Percentiles rank a stretch among this genome's conserved stretches.
phyloP scores from a whole-genome alignment of 2,329 filamentous ascomycete genomes.

The Aotearoamyces nothofagi region DNA sequence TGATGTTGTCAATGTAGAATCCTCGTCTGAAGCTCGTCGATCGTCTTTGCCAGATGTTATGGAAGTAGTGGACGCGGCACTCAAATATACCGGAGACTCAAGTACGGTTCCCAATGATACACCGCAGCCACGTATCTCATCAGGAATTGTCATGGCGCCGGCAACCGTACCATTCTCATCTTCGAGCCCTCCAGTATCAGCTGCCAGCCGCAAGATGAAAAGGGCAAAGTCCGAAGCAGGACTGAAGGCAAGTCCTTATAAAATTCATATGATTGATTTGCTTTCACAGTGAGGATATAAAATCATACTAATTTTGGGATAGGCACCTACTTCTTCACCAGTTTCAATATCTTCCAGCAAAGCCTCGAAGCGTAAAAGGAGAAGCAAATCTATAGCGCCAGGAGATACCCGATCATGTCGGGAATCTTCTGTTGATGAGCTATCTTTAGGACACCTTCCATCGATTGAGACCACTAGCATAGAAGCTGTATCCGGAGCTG shows the following conservation, averaged over 20 bases:
- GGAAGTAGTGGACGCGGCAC: conserved; percentile 1
- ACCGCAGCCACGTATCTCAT: conserved; percentile 1
- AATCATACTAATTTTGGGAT: too few relatives aligned
- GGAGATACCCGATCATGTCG: not conserved
- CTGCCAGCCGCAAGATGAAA: not conserved
- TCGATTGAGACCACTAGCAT: not conserved
- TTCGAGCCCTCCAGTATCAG: not conserved
- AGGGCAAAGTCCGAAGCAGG: conserved; percentile 1
- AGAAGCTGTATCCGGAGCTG: not conserved
- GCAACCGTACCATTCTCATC: not conserved
- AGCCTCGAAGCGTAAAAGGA: not conserved
- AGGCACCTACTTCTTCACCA: not conserved
- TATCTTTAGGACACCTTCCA: conserved; percentile 1
- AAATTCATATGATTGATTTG: too few relatives aligned
- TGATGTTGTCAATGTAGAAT: not conserved
- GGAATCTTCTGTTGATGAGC: conserved; percentile 3
- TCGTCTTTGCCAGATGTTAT: conserved; percentile 3
- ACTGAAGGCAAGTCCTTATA: too few relatives aligned
- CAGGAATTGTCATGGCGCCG: not conserved
- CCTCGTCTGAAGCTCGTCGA: conserved; percentile 1
- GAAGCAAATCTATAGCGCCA: not conserved
- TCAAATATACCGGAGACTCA: conserved; percentile 1
- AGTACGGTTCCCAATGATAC: conserved; percentile 4
- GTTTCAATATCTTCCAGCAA: not conserved
- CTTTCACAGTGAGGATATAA: too few relatives aligned